Conservation (phyloP, 257 asterid species). For the Catharanthus roseus region DNA sequence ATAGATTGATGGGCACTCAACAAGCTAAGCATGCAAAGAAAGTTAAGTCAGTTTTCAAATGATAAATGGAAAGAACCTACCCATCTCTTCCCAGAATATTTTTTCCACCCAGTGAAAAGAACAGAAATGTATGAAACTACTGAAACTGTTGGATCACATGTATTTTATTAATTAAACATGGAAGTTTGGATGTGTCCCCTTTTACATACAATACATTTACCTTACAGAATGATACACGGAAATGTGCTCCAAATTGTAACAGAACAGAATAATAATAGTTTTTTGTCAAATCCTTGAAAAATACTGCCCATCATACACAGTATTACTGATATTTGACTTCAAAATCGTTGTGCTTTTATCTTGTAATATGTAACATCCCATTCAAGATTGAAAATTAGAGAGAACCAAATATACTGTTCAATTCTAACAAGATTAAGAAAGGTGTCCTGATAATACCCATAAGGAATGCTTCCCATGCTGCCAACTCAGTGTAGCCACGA, state of each 20-base stretch:
- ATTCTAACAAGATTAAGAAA: not conserved
- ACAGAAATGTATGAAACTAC: not conserved
- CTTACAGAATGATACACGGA: not conserved
- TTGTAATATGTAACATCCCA: not conserved
- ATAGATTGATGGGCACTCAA: slow-evolving; percentile 76
- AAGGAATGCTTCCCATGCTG: not conserved
- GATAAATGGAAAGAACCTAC: not conserved
- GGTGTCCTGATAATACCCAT: not conserved
- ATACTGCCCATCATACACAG: not conserved
- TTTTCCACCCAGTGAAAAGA: not conserved
- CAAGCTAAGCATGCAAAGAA: slow-evolving; percentile 33
- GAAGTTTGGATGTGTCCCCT: not conserved
- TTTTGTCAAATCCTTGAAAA: not conserved
- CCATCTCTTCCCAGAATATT: not conserved
- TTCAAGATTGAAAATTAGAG: not conserved
- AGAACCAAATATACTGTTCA: not conserved
- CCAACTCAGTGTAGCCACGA: not conserved
- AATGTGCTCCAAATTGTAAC: not conserved
- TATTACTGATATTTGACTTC: not conserved
- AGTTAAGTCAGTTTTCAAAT: slow-evolving; percentile 6
- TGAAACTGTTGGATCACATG: not conserved
- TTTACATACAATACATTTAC: not conserved
- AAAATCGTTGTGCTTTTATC: not conserved
- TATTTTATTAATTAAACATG: not conserved
- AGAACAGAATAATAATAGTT: not conserved